A percentile compares a stretch with the other conserved stretches of the same genome.
phyloP scores from a whole-genome alignment of 2,329 filamentous ascomycete species.

The Colletotrichum cordylinicola region DNA sequence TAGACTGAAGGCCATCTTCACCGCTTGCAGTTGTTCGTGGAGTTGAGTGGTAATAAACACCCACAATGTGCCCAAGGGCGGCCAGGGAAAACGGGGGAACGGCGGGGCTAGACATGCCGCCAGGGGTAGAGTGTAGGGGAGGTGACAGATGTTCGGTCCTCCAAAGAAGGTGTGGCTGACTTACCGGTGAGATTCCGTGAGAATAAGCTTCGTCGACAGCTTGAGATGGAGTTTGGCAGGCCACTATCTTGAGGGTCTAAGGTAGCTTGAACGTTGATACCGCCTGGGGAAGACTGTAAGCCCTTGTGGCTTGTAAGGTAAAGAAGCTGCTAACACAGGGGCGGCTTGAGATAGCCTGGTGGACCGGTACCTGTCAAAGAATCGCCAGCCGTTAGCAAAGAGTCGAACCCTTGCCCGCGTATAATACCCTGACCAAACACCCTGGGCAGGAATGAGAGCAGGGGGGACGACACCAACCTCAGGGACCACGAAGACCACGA shows the following conservation, averaged over 20 bases:
- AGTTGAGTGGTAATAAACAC: neutral
- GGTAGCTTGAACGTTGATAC: conserved; percentile 5
- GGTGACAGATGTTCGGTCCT: neutral
- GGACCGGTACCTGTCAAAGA: conserved; percentile 22
- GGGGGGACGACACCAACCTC: conserved; percentile 4
- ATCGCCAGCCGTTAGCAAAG: conserved; percentile 15
- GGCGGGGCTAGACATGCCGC: neutral
- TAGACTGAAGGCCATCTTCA: conserved; percentile 13
- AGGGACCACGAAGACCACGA: neutral
- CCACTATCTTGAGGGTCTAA: neutral
- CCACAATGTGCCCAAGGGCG: neutral
- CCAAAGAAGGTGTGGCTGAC: conserved; percentile 12
- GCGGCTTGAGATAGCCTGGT: conserved; percentile 4
- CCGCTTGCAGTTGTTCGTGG: neutral
- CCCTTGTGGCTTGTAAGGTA: neutral
- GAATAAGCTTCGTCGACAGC: conserved; percentile 17
- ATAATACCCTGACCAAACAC: neutral
- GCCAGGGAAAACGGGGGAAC: neutral
- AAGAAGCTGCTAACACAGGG: neutral
- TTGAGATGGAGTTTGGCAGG: neutral
- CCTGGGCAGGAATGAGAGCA: neutral
- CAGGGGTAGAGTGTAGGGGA: neutral
- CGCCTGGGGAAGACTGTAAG: neutral
- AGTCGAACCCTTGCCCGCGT: neutral
- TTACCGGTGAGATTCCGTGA: neutral